A percentile compares a stretch with the other conserved stretches of the same genome.
Evolutionary conservation across 768 basidiomycete genomes (phyloP).

Genomic region (Psilocybe tampanensis): DNA sequence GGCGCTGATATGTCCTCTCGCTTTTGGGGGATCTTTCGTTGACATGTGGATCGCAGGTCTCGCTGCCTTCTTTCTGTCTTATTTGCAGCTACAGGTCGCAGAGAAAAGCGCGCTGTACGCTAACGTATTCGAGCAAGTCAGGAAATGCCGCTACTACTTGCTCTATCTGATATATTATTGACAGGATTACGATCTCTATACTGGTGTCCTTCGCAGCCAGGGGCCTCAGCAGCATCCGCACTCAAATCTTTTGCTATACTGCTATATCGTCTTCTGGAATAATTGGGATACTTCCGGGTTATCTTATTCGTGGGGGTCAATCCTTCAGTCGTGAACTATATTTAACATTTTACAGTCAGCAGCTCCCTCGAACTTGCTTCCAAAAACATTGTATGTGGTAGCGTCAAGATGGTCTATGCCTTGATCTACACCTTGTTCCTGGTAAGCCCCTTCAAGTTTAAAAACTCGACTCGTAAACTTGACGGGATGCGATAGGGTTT

Average conservation of each 20-base stretch:
- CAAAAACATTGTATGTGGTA: slow-evolving; percentile 83
- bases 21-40: slow-evolving; percentile 81
- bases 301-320: slow-evolving; percentile 64
- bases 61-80: slow-evolving; percentile 67
- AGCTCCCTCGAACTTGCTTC: slow-evolving; percentile 84
- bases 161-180: not conserved
- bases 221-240: slow-evolving; percentile 77
- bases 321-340: not conserved
- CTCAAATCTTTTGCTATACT: slow-evolving; percentile 86
- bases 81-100: slow-evolving; percentile 75
- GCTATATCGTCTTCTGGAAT: slow-evolving; percentile 88
- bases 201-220: slow-evolving; percentile 81
- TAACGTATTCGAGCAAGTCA: slow-evolving; percentile 86
- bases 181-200: slow-evolving; percentile 81
- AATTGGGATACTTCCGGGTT: slow-evolving; percentile 89
- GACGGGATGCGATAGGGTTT: slow-evolving; percentile 53
- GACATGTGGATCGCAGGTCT: slow-evolving; percentile 85
- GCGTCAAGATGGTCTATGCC: slow-evolving; percentile 89
- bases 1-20: slow-evolving; percentile 79
- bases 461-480: slow-evolving; percentile 1
- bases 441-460: slow-evolving; percentile 26
- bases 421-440: slow-evolving; percentile 84
- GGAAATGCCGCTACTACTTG: not conserved
- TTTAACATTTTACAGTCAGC: slow-evolving; percentile 48
- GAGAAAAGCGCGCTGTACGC: slow-evolving; percentile 80